These are phyloP conservation scores for Herpetospermum pedunculosum DNA, from an alignment of 306 rosid species.

Conservation along the genomic window DNA sequence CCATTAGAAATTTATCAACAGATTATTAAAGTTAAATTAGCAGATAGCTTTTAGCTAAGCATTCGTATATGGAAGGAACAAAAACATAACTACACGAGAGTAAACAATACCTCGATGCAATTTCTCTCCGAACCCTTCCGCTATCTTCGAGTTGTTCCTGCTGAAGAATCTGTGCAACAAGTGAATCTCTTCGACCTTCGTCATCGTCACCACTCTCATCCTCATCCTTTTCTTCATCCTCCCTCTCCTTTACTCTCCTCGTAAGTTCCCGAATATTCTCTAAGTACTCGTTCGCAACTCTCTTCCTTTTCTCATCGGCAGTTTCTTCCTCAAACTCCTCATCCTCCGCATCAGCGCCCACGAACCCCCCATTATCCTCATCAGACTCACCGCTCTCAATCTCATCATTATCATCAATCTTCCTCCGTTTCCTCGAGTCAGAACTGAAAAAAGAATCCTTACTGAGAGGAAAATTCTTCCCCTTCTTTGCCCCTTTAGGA, in stretches of 20 bases:
- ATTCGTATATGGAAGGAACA: background rate
- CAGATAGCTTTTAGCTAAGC: background rate
- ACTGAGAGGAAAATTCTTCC: conserved; percentile 14
- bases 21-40: too few relatives aligned
- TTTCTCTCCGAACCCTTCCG: conserved; percentile 57
- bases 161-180: conserved; percentile 47
- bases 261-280: conserved; percentile 25
- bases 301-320: conserved; percentile 54
- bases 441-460: conserved; percentile 45
- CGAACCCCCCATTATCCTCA: conserved; percentile 31
- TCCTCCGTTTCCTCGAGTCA: conserved; percentile 50
- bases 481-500: conserved; percentile 20
- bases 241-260: conserved; percentile 37
- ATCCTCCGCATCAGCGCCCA: conserved; percentile 13
- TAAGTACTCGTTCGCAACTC: conserved; percentile 42
- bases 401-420: conserved; percentile 28
- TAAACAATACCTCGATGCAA: conserved; percentile 56
- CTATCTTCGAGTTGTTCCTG: conserved; percentile 81
- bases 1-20: too few relatives aligned
- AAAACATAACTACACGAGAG: background rate
- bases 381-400: conserved; percentile 55
- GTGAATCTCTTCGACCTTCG: conserved; percentile 52
- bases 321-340: conserved; percentile 40
- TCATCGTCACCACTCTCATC: conserved; percentile 34
- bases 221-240: conserved; percentile 23